Base-by-base conservation (phyloP, 257 asterid genomes). In the Haberlea rhodopensis region DNA sequence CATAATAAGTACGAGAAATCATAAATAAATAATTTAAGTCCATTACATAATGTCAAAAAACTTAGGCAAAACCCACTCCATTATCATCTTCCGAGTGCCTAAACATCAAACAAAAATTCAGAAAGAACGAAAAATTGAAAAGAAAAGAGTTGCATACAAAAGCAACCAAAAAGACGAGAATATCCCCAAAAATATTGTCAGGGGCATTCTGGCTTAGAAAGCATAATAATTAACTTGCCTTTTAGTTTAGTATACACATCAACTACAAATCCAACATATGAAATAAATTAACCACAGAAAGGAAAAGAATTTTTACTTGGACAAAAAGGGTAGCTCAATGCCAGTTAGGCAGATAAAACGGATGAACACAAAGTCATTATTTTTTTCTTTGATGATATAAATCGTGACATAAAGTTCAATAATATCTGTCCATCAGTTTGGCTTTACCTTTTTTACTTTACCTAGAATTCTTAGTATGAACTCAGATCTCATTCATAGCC, bases 1-100 rank as follows among this genome's bases (percentile, higher is more conserved):
- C 48, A 78, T 46, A 37, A 69, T 76, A 43, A 78, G 78, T 63
- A 46, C 37, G 57, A 60, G 60, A 26, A 46, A 74, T 52, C 40
- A 53, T 5, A 64, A 55, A 11, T 6, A 48, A 45, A 57, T 27
- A 65, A 31, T 8, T 32, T 3, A 37, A 37, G 13, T 37, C 48
- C 16, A 11, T 37, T 18, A 13, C 18, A 37, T 37, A 10, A 37
- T 37, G 46, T 37, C 48, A 37, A 58, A 67, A 28, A 21, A 54
- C 24, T 56, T 46, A 26, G 46, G 43, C 68, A 37, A 2, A 48
- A 20, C 51, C 46, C 24, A n/a, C 29, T 23, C 8, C 7, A 66
- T 13, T 28, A 52, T 56, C 51, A 22, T 60, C 52, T 43, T 21
- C 20, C 22, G 40, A 49, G 62, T 56, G 46, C 65, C 59, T 11